Evolutionary conservation across 345 rosid genomes (phyloP).

Genomic region (Camelina sativa): DNA sequence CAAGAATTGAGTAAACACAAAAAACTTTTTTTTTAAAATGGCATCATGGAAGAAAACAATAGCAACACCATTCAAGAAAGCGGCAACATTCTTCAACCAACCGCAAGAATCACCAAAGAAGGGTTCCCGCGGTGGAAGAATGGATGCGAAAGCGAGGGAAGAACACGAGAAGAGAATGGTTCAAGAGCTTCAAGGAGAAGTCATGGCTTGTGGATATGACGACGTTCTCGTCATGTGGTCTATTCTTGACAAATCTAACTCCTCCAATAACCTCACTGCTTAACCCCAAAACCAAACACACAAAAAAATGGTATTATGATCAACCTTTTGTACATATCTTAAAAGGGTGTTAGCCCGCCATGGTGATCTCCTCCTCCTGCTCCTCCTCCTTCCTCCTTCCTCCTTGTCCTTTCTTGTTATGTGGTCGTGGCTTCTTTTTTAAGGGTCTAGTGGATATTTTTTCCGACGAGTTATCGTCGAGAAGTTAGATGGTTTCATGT

Average conservation of each 20-base stretch:
- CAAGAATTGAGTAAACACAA: conserved; percentile 23
- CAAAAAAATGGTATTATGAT: background rate
- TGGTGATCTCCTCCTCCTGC: background rate
- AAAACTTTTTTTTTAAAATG: conserved; percentile 43
- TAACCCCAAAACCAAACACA: conserved; percentile 32
- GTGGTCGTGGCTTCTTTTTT: conserved; percentile 5
- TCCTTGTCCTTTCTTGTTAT: background rate
- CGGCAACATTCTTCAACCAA: conserved; percentile 75
- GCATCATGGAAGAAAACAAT: conserved; percentile 86
- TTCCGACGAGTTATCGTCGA: conserved; percentile 35
- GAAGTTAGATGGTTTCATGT: conserved; percentile 16
- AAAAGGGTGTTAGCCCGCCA: conserved; percentile 27
- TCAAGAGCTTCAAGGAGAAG: conserved; percentile 82
- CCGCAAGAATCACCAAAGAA: conserved; percentile 49
- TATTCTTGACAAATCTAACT: conserved; percentile 86
- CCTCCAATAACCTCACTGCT: conserved; percentile 57
- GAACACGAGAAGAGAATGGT: conserved; percentile 57
- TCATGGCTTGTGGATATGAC: conserved; percentile 90
- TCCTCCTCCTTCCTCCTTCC: background rate
- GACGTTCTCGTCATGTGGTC: conserved; percentile 99
- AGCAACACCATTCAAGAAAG: conserved; percentile 76
- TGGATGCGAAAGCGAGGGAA: conserved; percentile 53
- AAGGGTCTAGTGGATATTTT: conserved; percentile 38
- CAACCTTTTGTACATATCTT: conserved; percentile 33
- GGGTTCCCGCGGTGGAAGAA: conserved; percentile 33